Evolutionary conservation across 225 moss, liverwort and hornwort species (phyloP).

Genomic region (Pleurozium schreberi): DNA sequence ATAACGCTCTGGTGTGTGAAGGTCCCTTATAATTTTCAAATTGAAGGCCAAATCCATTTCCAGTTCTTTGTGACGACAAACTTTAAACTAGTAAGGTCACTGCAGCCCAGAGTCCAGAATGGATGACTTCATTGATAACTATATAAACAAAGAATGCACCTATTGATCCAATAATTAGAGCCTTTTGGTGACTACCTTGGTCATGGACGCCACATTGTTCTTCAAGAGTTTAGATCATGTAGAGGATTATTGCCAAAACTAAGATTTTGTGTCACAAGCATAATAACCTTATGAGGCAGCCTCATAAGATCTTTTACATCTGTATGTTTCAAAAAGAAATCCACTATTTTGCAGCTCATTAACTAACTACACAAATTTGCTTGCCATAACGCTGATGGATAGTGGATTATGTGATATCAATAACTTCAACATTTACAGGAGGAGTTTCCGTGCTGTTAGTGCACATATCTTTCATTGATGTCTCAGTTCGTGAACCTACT

Average conservation of each 20-base stretch:
- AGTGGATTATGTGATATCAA: conserved; percentile 21
- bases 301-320: not conserved
- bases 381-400: not conserved
- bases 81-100: not conserved
- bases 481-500: conserved; percentile 12
- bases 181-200: not conserved
- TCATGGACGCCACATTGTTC: too few species aligned
- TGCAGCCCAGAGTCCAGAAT: too few species aligned
- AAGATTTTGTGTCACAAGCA: not conserved
- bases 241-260: not conserved
- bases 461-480: conserved; percentile 15
- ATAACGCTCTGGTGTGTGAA: not conserved
- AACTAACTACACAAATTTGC: not conserved
- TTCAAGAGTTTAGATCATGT: too few species aligned
- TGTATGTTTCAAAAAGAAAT: not conserved
- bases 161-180: not conserved
- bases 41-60: not conserved
- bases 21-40: not conserved
- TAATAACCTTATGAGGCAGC: not conserved
- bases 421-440: conserved; percentile 35
- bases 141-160: not conserved
- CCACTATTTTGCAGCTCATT: not conserved
- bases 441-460: not conserved
- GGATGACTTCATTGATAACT: not conserved
- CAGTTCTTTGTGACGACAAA: not conserved